phyloP scores from a whole-genome alignment of 371 early-diverging fungal species.

The Lichtheimia hyalospora region DNA sequence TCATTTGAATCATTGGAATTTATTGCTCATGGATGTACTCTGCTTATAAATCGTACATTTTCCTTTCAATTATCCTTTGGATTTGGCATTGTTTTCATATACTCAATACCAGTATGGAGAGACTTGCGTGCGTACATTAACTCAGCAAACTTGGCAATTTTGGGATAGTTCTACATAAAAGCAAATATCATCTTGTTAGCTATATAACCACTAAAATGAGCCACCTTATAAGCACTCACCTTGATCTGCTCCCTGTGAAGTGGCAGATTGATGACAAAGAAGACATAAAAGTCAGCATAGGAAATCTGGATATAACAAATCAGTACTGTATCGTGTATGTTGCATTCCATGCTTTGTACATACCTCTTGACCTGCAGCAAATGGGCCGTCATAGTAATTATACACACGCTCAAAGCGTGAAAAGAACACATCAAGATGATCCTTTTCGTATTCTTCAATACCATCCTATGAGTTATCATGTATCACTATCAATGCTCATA shows the following conservation, averaged over 20 bases:
- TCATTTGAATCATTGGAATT: no score
- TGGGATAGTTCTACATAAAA: slow-evolving; percentile 14
- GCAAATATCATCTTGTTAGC: not conserved
- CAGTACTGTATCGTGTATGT: not conserved
- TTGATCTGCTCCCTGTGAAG: not conserved
- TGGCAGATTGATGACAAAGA: slow-evolving; percentile 19
- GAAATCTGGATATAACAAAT: slow-evolving; percentile 7
- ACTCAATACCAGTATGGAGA: no score
- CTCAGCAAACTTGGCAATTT: slow-evolving; percentile 19
- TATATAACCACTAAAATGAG: no score
- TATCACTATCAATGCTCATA: not conserved
- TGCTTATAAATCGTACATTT: no score
- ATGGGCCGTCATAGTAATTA: slow-evolving; percentile 19
- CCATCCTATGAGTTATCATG: not conserved
- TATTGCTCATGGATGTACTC: no score
- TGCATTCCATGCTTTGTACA: not conserved
- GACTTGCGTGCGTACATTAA: no score
- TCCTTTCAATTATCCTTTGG: no score
- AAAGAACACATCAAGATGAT: not conserved
- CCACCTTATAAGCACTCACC: not conserved
- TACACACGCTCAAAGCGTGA: slow-evolving; percentile 9
- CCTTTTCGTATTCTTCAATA: slow-evolving; percentile 7
- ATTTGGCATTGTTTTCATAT: no score
- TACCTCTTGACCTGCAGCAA: slow-evolving; percentile 22
- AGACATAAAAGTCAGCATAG: slow-evolving; percentile 31